A percentile compares a stretch with the other conserved stretches of the same genome.
Conservation (phyloP, 257 asterid genomes). For the Handroanthus guayacan region DNA sequence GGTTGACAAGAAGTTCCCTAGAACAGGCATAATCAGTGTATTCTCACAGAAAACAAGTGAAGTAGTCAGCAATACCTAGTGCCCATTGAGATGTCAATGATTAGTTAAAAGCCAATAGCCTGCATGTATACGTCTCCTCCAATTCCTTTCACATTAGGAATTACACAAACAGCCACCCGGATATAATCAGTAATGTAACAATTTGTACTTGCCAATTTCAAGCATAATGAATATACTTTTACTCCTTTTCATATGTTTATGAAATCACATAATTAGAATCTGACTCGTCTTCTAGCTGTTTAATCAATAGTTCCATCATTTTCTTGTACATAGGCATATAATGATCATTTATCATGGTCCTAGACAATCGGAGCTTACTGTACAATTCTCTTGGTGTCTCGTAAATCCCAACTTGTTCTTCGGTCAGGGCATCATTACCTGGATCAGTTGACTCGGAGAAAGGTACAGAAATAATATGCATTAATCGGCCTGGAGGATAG, state of each 20-base stretch:
- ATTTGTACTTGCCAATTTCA: slow-evolving; percentile 22
- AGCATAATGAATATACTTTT: slow-evolving; percentile 24
- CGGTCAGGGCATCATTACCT: slow-evolving; percentile 37
- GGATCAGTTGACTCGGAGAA: slow-evolving; percentile 44
- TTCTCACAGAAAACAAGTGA: no score
- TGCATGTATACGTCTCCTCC: background rate
- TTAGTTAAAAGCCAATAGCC: background rate
- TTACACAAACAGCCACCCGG: background rate
- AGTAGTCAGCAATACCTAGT: no score
- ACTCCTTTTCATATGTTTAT: slow-evolving; percentile 25
- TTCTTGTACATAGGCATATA: slow-evolving; percentile 95
- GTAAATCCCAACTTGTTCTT: slow-evolving; percentile 71
- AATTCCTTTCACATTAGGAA: background rate
- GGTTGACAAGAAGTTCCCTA: slow-evolving; percentile 43
- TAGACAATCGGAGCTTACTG: slow-evolving; percentile 80
- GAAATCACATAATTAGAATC: slow-evolving; percentile 46
- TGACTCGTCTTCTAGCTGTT: slow-evolving; percentile 69
- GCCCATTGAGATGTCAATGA: background rate
- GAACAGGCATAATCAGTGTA: background rate
- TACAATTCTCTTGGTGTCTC: slow-evolving; percentile 81
- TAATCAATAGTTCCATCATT: slow-evolving; percentile 85
- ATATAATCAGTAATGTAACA: slow-evolving; percentile 23
- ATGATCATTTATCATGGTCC: slow-evolving; percentile 91
- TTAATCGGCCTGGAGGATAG: slow-evolving; percentile 83
- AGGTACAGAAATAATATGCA: slow-evolving; percentile 77